Conservation (phyloP, 345 rosid genomes). For the Lenwebbia sp. region DNA sequence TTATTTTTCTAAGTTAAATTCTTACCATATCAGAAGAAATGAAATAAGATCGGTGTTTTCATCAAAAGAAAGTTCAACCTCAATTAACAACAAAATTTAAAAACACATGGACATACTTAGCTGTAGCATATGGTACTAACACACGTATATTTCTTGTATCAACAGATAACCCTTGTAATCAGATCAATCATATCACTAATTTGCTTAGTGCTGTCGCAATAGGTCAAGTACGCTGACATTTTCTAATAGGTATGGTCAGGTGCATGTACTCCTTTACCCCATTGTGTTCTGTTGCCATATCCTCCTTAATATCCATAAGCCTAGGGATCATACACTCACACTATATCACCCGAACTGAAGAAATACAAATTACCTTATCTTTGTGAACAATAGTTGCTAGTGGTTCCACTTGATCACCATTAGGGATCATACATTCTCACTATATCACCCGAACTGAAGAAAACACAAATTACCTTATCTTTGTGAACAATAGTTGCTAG, state of each 20-base stretch:
- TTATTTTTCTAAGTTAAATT: neutral
- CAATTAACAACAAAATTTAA: neutral
- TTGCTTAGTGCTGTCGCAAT: neutral
- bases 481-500: conserved; percentile 87
- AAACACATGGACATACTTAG: neutral
- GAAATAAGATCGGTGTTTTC: neutral
- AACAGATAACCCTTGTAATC: neutral
- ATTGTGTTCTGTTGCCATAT: neutral
- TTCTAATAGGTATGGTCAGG: neutral
- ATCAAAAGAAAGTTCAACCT: neutral
- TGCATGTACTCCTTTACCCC: neutral
- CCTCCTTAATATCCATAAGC: neutral
- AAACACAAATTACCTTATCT: conserved; percentile 54
- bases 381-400: conserved; percentile 86
- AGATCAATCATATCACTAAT: neutral
- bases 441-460: neutral
- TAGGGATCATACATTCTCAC: neutral
- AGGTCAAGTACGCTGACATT: neutral
- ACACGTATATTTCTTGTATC: neutral
- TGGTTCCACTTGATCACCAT: conserved; percentile 82
- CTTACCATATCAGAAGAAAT: neutral
- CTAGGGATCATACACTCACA: neutral
- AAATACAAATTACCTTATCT: conserved; percentile 54
- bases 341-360: neutral
- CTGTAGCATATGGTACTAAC: neutral